Evolutionary conservation across 441 rosid genomes (phyloP).

Genomic region (Viola pubescens): DNA sequence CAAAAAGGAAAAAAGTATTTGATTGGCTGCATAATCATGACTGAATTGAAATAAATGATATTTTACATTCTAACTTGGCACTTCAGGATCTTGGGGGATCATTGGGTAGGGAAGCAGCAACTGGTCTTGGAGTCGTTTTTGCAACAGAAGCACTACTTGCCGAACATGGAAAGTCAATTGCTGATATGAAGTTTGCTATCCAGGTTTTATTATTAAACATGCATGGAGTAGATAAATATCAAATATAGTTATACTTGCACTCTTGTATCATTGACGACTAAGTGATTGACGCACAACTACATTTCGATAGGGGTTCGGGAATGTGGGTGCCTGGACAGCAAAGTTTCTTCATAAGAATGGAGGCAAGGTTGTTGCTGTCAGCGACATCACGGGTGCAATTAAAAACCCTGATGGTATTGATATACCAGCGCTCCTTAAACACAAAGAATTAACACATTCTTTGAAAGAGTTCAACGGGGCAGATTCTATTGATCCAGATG

Average conservation of each 20-base stretch:
- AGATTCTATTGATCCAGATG: conserved; percentile 54
- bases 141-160: conserved; percentile 92
- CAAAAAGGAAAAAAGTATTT: too few relatives aligned
- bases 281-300: too few relatives aligned
- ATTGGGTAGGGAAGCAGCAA: conserved; percentile 98
- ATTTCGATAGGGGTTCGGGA: conserved; percentile 70
- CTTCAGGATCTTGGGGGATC: conserved; percentile 95
- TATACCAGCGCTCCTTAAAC: conserved; percentile 45
- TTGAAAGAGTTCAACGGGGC: conserved; percentile 61
- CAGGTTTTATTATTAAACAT: conserved; percentile 40
- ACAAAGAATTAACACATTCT: conserved; percentile 55
- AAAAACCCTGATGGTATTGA: conserved; percentile 74
- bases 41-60: too few relatives aligned
- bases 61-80: too few relatives aligned
- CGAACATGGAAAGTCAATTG: conserved; percentile 69
- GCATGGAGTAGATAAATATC: background rate
- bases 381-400: conserved; percentile 83
- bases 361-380: conserved; percentile 84
- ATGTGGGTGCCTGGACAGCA: conserved; percentile 94
- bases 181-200: conserved; percentile 68
- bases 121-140: conserved; percentile 85
- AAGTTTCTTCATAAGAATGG: conserved; percentile 78
- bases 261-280: too few relatives aligned
- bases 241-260: background rate
- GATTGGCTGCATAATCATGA: too few relatives aligned